phyloP scores from a whole-genome alignment of 2,329 filamentous ascomycete genomes.

The Cercospora janseana region DNA sequence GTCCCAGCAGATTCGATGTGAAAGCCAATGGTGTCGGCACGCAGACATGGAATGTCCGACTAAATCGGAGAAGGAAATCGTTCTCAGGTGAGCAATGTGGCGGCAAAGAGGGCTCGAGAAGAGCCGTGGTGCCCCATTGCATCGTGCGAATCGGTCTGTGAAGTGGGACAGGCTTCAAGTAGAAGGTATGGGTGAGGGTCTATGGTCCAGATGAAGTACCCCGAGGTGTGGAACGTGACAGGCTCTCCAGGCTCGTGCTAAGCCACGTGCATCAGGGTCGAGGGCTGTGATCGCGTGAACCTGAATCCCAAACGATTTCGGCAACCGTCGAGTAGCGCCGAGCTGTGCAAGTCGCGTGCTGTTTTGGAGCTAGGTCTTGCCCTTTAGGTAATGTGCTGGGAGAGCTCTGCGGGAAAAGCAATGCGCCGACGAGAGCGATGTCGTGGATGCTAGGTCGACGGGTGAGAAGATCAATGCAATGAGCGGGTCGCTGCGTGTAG shows the following conservation, averaged over 20 bases:
- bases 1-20: constrained; percentile 59
- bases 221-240: constrained; percentile 4
- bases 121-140: constrained; percentile 30
- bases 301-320: not conserved
- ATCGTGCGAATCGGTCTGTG: constrained; percentile 20
- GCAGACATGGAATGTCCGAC: constrained; percentile 60
- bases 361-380: constrained; percentile 6
- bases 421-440: not conserved
- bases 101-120: constrained; percentile 48
- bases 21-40: constrained; percentile 63
- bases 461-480: not conserved
- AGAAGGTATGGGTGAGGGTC: constrained; percentile 10
- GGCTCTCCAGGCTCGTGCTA: constrained; percentile 23
- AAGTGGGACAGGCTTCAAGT: constrained; percentile 9
- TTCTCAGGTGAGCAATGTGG: constrained; percentile 60
- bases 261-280: constrained; percentile 23
- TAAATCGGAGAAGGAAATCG: constrained; percentile 57
- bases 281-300: not conserved
- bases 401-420: constrained; percentile 2
- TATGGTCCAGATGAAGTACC: constrained; percentile 4
- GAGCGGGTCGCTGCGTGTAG: not conserved
- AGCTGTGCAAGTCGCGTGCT: constrained; percentile 2
- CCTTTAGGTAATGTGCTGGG: constrained; percentile 9
- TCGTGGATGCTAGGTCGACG: not conserved
- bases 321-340: not conserved